phyloP scores from a whole-genome alignment of 495 filamentous ascomycete genomes.

The Schizothecium vesticola region DNA sequence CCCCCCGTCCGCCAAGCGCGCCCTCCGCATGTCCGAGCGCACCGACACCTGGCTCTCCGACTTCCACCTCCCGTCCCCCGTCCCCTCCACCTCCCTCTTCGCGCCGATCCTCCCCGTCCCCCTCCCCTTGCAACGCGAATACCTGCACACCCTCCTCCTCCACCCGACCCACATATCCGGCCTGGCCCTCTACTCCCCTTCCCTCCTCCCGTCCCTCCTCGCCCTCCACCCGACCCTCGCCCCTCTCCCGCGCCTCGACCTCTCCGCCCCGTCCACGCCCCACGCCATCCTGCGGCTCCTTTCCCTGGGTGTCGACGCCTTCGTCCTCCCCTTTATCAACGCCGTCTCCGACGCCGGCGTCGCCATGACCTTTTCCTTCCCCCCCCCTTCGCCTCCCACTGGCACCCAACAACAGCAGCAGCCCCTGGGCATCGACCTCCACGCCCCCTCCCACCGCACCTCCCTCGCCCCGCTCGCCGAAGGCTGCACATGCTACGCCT shows the following conservation, averaged over 20 bases:
- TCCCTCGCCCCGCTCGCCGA: slow-evolving; percentile 53
- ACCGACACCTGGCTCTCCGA: slow-evolving; percentile 73
- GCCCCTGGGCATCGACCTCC: slow-evolving; percentile 68
- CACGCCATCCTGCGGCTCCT: slow-evolving; percentile 71
- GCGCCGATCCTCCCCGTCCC: slow-evolving; percentile 75
- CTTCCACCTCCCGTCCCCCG: slow-evolving; percentile 42
- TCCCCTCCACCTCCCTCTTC: slow-evolving; percentile 51
- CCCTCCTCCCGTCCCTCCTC: slow-evolving; percentile 61
- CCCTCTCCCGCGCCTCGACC: slow-evolving; percentile 63
- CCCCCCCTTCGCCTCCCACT: slow-evolving; percentile 33
- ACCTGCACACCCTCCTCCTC: slow-evolving; percentile 59
- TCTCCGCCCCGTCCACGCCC: slow-evolving; percentile 62
- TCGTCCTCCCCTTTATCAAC: slow-evolving; percentile 69
- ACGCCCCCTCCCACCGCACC: slow-evolving; percentile 51
- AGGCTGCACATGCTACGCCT: slow-evolving; percentile 76
- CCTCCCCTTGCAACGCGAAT: slow-evolving; percentile 68
- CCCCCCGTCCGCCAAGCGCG: slow-evolving; percentile 59
- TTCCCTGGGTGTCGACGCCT: slow-evolving; percentile 69
- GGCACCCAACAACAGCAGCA: background rate
- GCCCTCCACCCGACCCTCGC: slow-evolving; percentile 42
- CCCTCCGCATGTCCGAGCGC: slow-evolving; percentile 77
- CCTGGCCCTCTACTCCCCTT: slow-evolving; percentile 73
- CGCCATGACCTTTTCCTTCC: slow-evolving; percentile 75
- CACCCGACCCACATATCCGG: slow-evolving; percentile 56
- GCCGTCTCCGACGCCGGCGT: slow-evolving; percentile 77